Base-by-base conservation (phyloP, 1,284 basidiomycete species). In the Ceratobasidium sp. region DNA sequence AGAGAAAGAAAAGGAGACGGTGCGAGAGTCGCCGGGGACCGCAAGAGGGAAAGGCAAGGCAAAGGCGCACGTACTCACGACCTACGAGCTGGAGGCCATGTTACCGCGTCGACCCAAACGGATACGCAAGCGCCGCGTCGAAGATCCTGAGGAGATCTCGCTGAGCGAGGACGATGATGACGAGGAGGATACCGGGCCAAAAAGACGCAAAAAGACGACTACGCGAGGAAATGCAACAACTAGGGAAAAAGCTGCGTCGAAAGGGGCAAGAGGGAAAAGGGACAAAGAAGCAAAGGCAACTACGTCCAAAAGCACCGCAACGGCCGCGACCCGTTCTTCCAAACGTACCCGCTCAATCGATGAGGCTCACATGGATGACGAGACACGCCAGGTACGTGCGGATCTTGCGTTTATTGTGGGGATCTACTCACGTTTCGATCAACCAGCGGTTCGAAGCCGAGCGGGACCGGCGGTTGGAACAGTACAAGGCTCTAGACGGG, bases 21-120 rank as follows among this genome's bases (percentile, higher is more conserved):
- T 34, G 29, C 31, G 24, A 34, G 24, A 48, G 16, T 53, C 51
- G 22, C 64, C 64, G n/a, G 37, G 24, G 7, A 19, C 49, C 4
- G n/a, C 8, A 53, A 58, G 53, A 29, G 14, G 11, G 16, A 69
- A 24, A 31, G 34, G 51, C 2, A 66, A 54, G 49, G 48, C 43
- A 11, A 64, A 64, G 46, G 66, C 56, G 22, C 66, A 27, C 24
- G 22, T 69, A 9, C 66, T 69, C 37, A 69, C 66, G 13, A 69
- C 66, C 37, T 69, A 69, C 39, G 66, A 69, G 37, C 53, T 69
- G n/a, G 66, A 69, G 51, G 66, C 66, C 7, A 69, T 69, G 66
- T 39, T 69, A 27, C 66, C 66, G 11, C 66, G 53, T 31, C 66
- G 66, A 27, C 46, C 48, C 53, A 69, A 27, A 14, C 51, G 53